phyloP scores from a whole-genome alignment of 352 stramenopile genomes.

The Globisporangium spinosum region DNA sequence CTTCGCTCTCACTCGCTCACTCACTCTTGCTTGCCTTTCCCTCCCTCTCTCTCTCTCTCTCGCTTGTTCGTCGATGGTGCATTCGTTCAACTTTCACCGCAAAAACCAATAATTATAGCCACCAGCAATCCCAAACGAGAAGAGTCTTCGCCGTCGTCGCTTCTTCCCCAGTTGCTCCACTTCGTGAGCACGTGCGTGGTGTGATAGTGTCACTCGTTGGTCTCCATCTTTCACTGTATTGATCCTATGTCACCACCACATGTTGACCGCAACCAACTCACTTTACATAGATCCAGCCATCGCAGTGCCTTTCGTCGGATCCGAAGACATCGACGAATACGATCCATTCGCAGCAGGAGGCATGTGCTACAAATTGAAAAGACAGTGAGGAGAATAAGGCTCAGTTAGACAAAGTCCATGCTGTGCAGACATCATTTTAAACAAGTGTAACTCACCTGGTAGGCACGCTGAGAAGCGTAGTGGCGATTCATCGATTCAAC shows the following conservation, averaged over 20 bases:
- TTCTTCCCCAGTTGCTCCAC: neutral
- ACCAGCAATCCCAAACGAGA: slow-evolving; percentile 4
- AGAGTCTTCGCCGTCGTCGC: neutral
- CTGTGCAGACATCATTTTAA: neutral
- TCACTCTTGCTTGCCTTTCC: neutral
- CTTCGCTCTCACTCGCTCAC: neutral
- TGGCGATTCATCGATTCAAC: slow-evolving; percentile 74
- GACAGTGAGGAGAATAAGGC: neutral
- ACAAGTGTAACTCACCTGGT: slow-evolving; percentile 46
- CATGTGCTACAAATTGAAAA: slow-evolving; percentile 48
- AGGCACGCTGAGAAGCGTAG: slow-evolving; percentile 72
- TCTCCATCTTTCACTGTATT: neutral
- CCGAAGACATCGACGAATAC: slow-evolving; percentile 63
- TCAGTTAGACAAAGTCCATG: neutral
- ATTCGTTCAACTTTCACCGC: slow-evolving; percentile 14
- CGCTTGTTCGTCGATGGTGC: slow-evolving; percentile 11
- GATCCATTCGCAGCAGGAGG: slow-evolving; percentile 52
- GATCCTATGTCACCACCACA: neutral
- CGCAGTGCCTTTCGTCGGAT: slow-evolving; percentile 65
- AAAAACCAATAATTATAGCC: slow-evolving; percentile 19
- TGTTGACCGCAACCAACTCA: neutral
- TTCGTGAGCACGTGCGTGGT: neutral
- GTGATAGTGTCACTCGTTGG: neutral
- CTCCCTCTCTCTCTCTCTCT: slow-evolving; percentile 5
- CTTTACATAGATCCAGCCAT: slow-evolving; percentile 71